Evolutionary conservation across 495 filamentous ascomycete species (phyloP).

Genomic region (Penicillium mononematosum): DNA sequence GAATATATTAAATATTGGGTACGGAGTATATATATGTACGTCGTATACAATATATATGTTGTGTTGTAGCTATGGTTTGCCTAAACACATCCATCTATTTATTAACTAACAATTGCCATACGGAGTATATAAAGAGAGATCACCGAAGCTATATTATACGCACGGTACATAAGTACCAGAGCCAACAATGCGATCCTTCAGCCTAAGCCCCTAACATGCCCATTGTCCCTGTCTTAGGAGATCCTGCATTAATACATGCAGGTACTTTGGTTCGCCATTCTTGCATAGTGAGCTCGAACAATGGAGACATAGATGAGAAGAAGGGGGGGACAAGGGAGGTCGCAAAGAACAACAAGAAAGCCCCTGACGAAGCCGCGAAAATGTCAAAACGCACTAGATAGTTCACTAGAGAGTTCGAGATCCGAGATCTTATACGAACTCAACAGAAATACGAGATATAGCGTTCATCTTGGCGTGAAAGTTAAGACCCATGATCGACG

Average conservation of each 20-base stretch:
- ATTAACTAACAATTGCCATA: not conserved
- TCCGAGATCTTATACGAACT: not conserved
- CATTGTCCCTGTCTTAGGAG: not conserved
- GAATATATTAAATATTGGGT: not conserved
- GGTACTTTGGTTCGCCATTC: not conserved
- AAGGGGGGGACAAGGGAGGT: too few species aligned
- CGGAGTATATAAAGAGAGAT: not conserved
- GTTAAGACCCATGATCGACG: not conserved
- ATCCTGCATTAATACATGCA: not conserved
- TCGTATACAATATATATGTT: not conserved
- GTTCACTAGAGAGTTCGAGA: too few species aligned
- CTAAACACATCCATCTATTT: not conserved
- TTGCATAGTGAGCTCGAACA: too few species aligned
- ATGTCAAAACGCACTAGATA: too few species aligned
- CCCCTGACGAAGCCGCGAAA: too few species aligned
- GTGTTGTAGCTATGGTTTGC: too few species aligned
- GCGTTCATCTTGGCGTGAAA: not conserved
- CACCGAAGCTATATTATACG: not conserved
- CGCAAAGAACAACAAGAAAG: too few species aligned
- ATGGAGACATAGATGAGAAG: too few species aligned
- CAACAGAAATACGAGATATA: too few species aligned
- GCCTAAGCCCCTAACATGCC: not conserved
- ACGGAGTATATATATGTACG: too few species aligned
- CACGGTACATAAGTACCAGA: not conserved
- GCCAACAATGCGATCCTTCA: not conserved